These are phyloP conservation scores for Rhizophagus sp. DNA, from an alignment of 192 early-diverging fungal species.

Conservation along the genomic window DNA sequence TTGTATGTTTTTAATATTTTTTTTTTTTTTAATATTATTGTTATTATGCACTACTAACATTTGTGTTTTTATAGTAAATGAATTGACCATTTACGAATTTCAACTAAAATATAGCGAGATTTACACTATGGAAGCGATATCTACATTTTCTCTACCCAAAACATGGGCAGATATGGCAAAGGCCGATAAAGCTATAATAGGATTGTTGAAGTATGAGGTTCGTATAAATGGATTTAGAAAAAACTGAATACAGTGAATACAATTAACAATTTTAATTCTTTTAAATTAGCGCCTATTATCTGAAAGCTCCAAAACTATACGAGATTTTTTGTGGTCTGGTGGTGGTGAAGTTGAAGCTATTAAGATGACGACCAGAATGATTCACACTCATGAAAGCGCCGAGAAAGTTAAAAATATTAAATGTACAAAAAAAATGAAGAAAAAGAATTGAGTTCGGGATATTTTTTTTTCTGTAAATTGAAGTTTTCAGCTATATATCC, in stretches of 20 bases:
- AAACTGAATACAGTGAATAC: not conserved
- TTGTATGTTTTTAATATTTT: conserved; percentile 24
- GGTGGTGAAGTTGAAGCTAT: not conserved
- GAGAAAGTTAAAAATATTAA: not conserved
- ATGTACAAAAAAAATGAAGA: too few species aligned
- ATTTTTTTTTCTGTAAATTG: too few species aligned
- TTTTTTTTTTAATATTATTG: not conserved
- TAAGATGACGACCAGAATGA: conserved; percentile 21
- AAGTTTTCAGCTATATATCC: too few species aligned
- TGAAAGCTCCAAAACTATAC: conserved; percentile 28
- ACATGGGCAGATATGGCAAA: conserved; percentile 15
- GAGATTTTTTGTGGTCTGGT: conserved; percentile 9
- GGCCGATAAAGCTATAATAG: conserved; percentile 19
- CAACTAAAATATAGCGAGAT: conserved; percentile 17
- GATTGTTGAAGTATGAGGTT: conserved; percentile 26
- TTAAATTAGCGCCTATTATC: conserved; percentile 24
- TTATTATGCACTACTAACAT: conserved; percentile 26
- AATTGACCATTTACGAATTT: conserved; percentile 24
- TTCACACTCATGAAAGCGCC: conserved; percentile 1
- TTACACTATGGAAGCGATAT: conserved; percentile 14
- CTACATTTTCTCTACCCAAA: conserved; percentile 25
- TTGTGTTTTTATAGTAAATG: conserved; percentile 20
- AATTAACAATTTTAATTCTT: conserved; percentile 13
- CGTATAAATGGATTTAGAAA: conserved; percentile 12
- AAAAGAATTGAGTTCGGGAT: too few species aligned